phyloP scores from a whole-genome alignment of 768 basidiomycete genomes.

The Pleurotus ostreatus region DNA sequence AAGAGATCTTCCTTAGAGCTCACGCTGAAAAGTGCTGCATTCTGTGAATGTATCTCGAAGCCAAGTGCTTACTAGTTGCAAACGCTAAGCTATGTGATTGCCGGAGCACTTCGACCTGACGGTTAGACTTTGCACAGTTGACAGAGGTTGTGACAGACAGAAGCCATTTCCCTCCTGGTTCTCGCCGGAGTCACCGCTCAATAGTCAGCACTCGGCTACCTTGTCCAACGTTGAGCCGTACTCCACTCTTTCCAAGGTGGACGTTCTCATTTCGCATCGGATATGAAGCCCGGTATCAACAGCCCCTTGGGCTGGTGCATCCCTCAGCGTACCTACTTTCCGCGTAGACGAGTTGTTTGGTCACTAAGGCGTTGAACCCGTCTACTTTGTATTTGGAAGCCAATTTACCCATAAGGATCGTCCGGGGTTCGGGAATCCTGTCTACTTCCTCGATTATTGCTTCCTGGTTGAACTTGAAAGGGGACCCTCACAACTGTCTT shows the following conservation, averaged over 20 bases:
- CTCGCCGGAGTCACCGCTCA: background rate
- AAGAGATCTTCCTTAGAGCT: no score
- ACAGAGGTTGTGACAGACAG: no score
- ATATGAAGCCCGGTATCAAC: slow-evolving; percentile 7
- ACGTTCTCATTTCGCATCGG: background rate
- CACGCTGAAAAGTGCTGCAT: no score
- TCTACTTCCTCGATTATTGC: slow-evolving; percentile 5
- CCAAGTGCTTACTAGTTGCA: background rate
- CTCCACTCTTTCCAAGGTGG: background rate
- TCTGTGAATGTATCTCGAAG: background rate
- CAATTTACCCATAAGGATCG: no score
- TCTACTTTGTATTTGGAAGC: no score
- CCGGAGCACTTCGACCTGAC: no score
- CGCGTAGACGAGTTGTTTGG: no score
- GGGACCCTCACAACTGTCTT: slow-evolving; percentile 6
- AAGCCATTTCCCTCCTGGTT: slow-evolving; percentile 6
- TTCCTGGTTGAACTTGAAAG: background rate
- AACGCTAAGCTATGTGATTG: no score
- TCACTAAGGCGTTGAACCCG: no score
- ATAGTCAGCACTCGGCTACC: background rate
- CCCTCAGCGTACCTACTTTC: background rate
- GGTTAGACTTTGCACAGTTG: no score
- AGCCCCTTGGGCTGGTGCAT: background rate
- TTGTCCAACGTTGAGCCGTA: background rate
- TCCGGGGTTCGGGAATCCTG: no score